These are phyloP conservation scores for Eimeria necatrix DNA, from an alignment of 169 alveolate genomes.

Conservation along the genomic window DNA sequence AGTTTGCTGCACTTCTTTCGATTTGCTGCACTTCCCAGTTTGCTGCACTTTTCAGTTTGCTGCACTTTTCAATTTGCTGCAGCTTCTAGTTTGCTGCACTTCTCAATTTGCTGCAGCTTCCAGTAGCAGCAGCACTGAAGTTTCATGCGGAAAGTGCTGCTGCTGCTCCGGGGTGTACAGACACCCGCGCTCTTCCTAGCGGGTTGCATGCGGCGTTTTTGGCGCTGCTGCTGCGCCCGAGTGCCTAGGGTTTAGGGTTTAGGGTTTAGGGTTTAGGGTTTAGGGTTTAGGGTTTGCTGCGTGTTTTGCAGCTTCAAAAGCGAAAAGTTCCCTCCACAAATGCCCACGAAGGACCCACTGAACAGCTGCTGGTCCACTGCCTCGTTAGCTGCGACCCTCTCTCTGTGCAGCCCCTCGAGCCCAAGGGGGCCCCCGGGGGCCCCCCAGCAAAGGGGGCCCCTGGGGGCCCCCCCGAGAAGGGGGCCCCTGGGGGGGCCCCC, in stretches of 20 bases:
- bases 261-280: slow-evolving; percentile 12
- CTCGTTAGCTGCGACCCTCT: slow-evolving; percentile 51
- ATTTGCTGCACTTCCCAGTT: not conserved
- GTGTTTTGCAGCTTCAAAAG: slow-evolving; percentile 12
- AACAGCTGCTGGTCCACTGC: slow-evolving; percentile 65
- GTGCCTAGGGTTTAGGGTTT: slow-evolving; percentile 32
- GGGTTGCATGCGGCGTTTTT: no score
- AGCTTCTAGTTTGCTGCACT: no score
- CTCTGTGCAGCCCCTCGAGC: not conserved
- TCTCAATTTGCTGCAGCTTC: no score
- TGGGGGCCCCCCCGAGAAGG: no score
- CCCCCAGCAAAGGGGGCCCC: not conserved
- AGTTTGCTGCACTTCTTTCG: no score
- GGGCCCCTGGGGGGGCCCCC: not conserved
- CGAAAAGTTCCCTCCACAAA: slow-evolving; percentile 58
- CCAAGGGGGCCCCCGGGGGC: not conserved
- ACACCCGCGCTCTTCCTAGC: not conserved
- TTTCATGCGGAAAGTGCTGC: no score
- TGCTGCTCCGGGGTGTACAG: no score
- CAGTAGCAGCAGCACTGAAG: no score
- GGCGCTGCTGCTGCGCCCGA: no score
- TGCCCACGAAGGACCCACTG: slow-evolving; percentile 44
- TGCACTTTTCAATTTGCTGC: no score
- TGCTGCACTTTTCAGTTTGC: not conserved
- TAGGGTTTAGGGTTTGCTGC: not conserved